Evolutionary conservation across 2,329 filamentous ascomycete genomes (phyloP), one percentile per base, ranked within the genome.

Genomic region (Colletotrichum sidae): DNA sequence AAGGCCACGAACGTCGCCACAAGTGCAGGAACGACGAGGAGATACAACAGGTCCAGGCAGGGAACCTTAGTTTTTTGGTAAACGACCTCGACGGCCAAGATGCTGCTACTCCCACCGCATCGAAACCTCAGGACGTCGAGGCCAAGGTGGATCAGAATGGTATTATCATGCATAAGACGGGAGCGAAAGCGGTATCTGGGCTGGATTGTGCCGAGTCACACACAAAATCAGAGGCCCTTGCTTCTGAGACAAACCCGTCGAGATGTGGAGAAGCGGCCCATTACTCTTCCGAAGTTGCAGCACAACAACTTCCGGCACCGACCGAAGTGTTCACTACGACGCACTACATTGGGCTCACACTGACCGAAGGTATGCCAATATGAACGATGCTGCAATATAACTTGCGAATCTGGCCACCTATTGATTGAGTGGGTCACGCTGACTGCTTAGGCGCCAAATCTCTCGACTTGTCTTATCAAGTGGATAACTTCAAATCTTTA

Each of bases 301-400:
- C 15, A 25, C 11, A 46, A 55, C 9, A 15, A 35, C 8, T 13
- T 10, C 13, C 33, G 2, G 11, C 38, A 6, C 33, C 17, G 10
- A 75, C 72, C 47, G 81, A 83, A 60, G 81, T 98, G 35, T 97
- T 92, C 75, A 98, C 95, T 0, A 94, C 93, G 33, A 97, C 94
- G 1, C 95, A 94, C 77, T 99, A 98, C 75, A 93, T 99, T 73
- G 96, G 96, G 41, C 84, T 98, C 52, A 91, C 95, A 71, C 80
- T 97, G 60, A 84, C 85, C 42, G 86, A 90, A 82, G 90, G 92
- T 93, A 84, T 75, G 87, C 81, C 49, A 34, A 37, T 12, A 49
- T 33, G 17, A 11, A 56, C 11, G 8, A 12, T 34, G 3, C 44
- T 2, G 13, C 25, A 13, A 17, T 15, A 33, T 25, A 25, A 25